Conservation (phyloP, 2,329 filamentous ascomycete genomes). For the Microsporum canis region DNA sequence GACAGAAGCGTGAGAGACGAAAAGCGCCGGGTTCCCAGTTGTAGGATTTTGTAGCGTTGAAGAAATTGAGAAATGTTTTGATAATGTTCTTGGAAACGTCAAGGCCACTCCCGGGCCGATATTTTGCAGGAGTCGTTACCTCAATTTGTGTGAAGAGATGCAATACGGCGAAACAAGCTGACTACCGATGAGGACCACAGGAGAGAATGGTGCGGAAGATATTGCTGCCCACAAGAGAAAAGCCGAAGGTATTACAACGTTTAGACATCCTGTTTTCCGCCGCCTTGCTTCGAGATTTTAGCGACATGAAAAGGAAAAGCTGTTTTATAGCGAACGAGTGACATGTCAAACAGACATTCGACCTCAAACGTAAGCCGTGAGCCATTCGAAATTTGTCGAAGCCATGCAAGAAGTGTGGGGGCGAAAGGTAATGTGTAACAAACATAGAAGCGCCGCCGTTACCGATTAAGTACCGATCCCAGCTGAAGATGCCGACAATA, state of each 20-base stretch:
- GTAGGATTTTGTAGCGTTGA: conserved; percentile 1
- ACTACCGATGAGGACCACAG: conserved; percentile 31
- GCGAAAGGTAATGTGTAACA: conserved; percentile 27
- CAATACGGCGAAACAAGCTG: conserved; percentile 31
- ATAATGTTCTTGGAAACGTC: background rate
- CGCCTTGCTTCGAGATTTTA: conserved; percentile 30
- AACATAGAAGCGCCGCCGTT: conserved; percentile 28
- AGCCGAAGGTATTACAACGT: conserved; percentile 37
- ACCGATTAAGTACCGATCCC: conserved; percentile 27
- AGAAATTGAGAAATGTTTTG: conserved; percentile 1
- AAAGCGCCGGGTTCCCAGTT: background rate
- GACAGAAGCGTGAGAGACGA: background rate
- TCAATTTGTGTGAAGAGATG: conserved; percentile 24
- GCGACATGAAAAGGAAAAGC: conserved; percentile 27
- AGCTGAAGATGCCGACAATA: conserved; percentile 21
- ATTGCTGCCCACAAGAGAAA: conserved; percentile 34
- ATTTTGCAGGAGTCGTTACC: conserved; percentile 35
- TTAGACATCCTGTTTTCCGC: conserved; percentile 30
- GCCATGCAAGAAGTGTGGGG: conserved; percentile 19
- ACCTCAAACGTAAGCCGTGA: conserved; percentile 21
- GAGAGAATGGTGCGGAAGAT: conserved; percentile 24
- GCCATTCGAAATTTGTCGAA: conserved; percentile 24
- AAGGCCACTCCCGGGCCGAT: conserved; percentile 14
- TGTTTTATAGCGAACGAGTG: conserved; percentile 15
- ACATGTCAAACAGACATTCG: background rate